Conservation (phyloP, 1,284 basidiomycete genomes). For the Polyporus tsugae region DNA sequence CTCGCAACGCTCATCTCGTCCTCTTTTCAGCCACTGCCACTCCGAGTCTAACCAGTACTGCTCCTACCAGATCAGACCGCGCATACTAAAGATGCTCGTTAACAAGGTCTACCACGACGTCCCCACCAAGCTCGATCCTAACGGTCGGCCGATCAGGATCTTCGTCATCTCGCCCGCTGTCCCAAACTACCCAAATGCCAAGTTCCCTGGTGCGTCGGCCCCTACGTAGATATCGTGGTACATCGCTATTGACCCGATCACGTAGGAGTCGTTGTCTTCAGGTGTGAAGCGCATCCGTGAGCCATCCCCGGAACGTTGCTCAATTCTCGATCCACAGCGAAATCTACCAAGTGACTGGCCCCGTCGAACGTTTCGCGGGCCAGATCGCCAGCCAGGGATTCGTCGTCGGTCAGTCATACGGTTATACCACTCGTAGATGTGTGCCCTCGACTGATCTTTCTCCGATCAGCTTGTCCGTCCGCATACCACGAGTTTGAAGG, state of each 20-base stretch:
- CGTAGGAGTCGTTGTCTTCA: conserved; percentile 81
- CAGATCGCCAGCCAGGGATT: conserved; percentile 93
- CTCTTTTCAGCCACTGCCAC: not conserved
- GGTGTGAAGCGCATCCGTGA: conserved; percentile 49
- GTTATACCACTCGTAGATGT: conserved; percentile 33
- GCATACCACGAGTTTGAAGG: conserved; percentile 92
- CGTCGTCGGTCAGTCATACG: conserved; percentile 65
- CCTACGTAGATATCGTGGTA: conserved; percentile 6
- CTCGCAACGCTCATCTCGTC: not conserved
- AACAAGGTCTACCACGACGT: conserved; percentile 82
- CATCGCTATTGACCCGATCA: conserved; percentile 19
- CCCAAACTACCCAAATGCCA: conserved; percentile 80
- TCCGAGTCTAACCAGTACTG: conserved; percentile 1
- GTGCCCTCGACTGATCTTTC: conserved; percentile 2
- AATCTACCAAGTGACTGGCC: conserved; percentile 88
- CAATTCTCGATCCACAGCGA: conserved; percentile 55
- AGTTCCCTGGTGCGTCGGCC: conserved; percentile 70
- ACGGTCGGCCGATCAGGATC: conserved; percentile 77
- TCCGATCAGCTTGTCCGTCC: conserved; percentile 73
- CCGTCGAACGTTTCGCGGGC: conserved; percentile 88
- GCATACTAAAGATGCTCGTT: conserved; percentile 67
- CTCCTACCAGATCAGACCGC: not conserved
- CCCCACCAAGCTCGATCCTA: conserved; percentile 68
- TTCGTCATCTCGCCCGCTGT: conserved; percentile 78
- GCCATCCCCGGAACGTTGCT: not conserved